Base-by-base conservation (phyloP, 495 filamentous ascomycete species). In the Jackrogersella minutella region DNA sequence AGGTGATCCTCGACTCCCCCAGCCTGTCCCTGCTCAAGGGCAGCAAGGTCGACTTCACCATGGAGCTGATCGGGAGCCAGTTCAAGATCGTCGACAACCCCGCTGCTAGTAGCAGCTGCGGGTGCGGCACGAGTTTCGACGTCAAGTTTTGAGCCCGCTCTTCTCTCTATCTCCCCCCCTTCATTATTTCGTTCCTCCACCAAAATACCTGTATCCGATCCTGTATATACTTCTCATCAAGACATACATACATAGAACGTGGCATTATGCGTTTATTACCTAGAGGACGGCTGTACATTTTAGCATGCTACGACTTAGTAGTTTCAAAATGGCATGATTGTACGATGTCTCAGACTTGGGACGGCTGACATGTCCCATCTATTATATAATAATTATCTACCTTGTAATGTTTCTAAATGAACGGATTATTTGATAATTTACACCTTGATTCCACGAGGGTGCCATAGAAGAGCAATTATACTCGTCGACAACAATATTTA, bases 51-150 rank as follows among this genome's bases (percentile, higher is more conserved):
- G 96, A 98, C 72, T 99, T 91, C 78, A 96, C 93, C 0, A 95
- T 91, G 84, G 95, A 98, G 81, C 76, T 99, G 76, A 99, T 99
- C 77, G 95, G 96, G 30, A 97, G 92, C 64, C 93, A 98, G 80
- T 99, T 99, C 77, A 96, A 93, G 83, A 92, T 97, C 73, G 89
- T 93, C 52, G 92, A 93, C 70, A 98, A 97, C 72, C 95, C 96
- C 0, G 76, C 86, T 24, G 95, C 96, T 8, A 91, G 87, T 37
- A 97, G 93, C 79, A 97, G 91, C 76, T 99, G 95, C 83, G 95
- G 95, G 0, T 99, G 96, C 80, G 95, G 95, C 19, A 97, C 95
- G 14, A 98, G 95, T 74, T 99, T 99, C 78, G 95, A 99, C 81
- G 92, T 98, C 68, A 91, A 90, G 73, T 66, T 80, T 33, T 88